Base-by-base conservation (phyloP, 2,329 filamentous ascomycete genomes). In the Claviceps humidiphila region DNA sequence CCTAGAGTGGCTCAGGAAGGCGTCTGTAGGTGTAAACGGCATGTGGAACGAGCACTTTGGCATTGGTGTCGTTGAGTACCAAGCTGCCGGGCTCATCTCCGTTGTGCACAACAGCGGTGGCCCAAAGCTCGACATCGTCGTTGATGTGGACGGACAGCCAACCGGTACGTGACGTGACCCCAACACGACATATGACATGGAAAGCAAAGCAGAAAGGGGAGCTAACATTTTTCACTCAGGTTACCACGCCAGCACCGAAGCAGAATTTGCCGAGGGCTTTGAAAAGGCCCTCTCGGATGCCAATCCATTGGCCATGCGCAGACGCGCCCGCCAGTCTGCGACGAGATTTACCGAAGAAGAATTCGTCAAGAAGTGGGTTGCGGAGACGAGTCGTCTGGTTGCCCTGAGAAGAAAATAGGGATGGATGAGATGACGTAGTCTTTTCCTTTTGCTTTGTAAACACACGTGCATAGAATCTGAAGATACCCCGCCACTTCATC, bases 11-110 rank as follows among this genome's bases (percentile, higher is more conserved):
- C 74, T 97, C 55, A 73, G 80, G 51, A 81, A 74, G 56, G 83
- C 86, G 4, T 91, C 82, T 17, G 80, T 98, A 1, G 93, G 93
- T 49, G 89, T 95, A 34, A 98, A 98, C 61, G 89, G 87, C 62
- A 98, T 98, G 93, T 98, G 93, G 91, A 97, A 96, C 66, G 93
- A 98, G 71, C 93, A 98, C 68, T 98, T 98, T 65, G 93, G 93
- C 22, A 98, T 98, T 54, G 93, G 93, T 1, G 90, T 97, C 16
- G 93, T 98, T 42, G 93, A 98, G 72, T 98, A 97, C 64, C 90
- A 97, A 65, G 93, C 93, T 4, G 93, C 93, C 0, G 93, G 93
- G 1, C 73, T 98, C 53, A 89, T 98, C 53, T 83, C 85, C 5
- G 90, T 98, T 0, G 93, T 97, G 8, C 93, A 98, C 62, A 76